Evolutionary conservation across 129 eudicot species (phyloP), one percentile per base, ranked within the genome.

Genomic region (Oenanthe sinensis): DNA sequence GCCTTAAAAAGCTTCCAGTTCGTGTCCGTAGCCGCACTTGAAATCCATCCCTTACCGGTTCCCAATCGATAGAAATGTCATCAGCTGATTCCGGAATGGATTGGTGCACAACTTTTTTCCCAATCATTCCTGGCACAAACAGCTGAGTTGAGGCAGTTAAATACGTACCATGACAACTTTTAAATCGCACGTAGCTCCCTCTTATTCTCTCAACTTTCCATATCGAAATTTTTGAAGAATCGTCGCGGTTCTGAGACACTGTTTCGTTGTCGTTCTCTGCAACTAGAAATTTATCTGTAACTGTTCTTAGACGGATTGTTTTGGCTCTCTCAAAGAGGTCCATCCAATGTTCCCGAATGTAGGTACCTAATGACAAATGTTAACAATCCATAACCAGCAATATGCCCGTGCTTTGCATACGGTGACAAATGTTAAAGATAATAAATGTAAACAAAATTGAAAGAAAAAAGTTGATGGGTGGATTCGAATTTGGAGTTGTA

Each of bases 161-260:
- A 80, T 91, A 91, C 81, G 87, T 91, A 12, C 92, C 92, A 24
- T 89, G 83, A 77, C 86, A 86, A 80, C 95, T 89, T 70, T 65
- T 87, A 71, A 91, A 86, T 19, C 92, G 94, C 55, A 91, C 5
- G 20, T 78, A 75, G 17, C 79, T 42, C 67, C 85, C 90, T 30
- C 84, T 79, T 11, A 78, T 75, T 50, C 72, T 78, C 24, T 87
- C 91, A 39, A 91, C 89, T 4, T 36, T 74, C 97, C 97, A 91
- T 20, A 71, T 55, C 12, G 95, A 86, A 4, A 83, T 74, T 44
- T 75, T 79, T 13, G 89, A 75, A 2, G 87, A 83, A 17, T 89
- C 91, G 24, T 83, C 81, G 0, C 91, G 85, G 52, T 80, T 80
- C 73, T 84, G 91, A 72, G 45, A 76, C 20, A 91, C 94, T 0